Conservation (phyloP, 768 basidiomycete species). For the Porphyrellus cyaneotinctus region DNA sequence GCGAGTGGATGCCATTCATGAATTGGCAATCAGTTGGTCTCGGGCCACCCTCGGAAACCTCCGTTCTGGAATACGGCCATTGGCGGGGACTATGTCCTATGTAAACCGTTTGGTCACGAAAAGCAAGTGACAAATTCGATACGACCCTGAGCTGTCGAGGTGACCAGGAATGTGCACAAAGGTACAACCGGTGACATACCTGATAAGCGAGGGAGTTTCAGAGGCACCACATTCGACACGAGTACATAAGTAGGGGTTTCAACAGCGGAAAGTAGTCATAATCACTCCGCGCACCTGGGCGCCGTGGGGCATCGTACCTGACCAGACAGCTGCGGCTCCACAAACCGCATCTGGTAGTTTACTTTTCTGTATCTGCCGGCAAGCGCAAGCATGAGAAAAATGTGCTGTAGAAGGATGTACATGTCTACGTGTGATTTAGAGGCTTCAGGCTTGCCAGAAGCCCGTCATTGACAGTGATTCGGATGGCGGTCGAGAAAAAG, state of each 20-base stretch:
- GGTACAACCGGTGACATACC: slow-evolving; percentile 11
- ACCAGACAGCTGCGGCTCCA: not conserved
- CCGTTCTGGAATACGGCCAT: not conserved
- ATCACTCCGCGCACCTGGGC: too few species aligned
- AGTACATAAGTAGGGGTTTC: not conserved
- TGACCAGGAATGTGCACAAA: not conserved
- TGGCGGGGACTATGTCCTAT: not conserved
- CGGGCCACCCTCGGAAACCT: not conserved
- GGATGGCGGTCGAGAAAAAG: not conserved
- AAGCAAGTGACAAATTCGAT: not conserved
- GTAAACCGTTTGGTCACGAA: not conserved
- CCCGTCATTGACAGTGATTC: too few species aligned
- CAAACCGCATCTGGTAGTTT: not conserved
- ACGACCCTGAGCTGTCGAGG: not conserved
- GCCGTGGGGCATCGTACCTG: not conserved
- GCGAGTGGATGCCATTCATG: not conserved
- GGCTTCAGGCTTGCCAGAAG: too few species aligned
- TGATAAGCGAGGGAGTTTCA: slow-evolving; percentile 15
- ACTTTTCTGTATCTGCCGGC: not conserved
- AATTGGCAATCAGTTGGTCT: not conserved
- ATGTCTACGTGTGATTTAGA: not conserved
- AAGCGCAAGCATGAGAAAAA: not conserved
- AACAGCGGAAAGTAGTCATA: too few species aligned
- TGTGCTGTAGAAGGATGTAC: not conserved
- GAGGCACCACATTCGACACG: not conserved